phyloP scores from a whole-genome alignment of 805 yeast species.

The Yamadazyma philogaea region DNA sequence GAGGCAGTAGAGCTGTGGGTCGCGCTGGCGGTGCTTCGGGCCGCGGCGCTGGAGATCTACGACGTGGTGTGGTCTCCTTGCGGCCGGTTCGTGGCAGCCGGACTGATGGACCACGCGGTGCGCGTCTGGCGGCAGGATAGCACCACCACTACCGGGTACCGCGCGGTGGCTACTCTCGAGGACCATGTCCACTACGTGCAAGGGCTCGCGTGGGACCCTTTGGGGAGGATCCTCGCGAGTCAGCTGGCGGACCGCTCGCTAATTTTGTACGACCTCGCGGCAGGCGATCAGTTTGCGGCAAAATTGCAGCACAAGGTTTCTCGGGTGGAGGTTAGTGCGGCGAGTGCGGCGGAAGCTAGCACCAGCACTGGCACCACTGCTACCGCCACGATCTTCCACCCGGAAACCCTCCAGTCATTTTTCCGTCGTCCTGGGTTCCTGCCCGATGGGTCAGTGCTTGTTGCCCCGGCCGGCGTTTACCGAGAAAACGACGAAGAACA shows the following conservation, averaged over 20 bases:
- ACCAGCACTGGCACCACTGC: conserved; percentile 2
- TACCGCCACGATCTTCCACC: conserved; percentile 52
- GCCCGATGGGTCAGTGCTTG: conserved; percentile 80
- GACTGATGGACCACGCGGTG: conserved; percentile 85
- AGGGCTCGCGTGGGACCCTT: conserved; percentile 96
- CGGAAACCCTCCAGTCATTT: conserved; percentile 86
- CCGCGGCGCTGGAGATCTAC: conserved; percentile 74
- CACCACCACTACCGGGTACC: conserved; percentile 3
- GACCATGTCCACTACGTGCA: conserved; percentile 84
- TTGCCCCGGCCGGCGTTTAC: conserved; percentile 72
- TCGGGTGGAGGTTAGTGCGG: conserved; percentile 5
- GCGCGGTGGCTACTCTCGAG: not conserved
- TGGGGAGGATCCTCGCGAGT: conserved; percentile 69
- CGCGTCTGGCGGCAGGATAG: conserved; percentile 44
- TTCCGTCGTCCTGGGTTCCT: conserved; percentile 84
- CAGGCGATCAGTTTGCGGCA: not conserved
- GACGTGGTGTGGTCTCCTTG: conserved; percentile 94
- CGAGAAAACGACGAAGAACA: conserved; percentile 28
- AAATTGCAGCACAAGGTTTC: conserved; percentile 18
- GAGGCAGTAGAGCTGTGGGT: conserved; percentile 77
- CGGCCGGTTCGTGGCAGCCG: conserved; percentile 71
- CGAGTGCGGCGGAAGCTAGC: conserved; percentile 11
- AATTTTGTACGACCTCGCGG: conserved; percentile 52
- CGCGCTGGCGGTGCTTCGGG: conserved; percentile 54
- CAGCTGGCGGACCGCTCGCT: conserved; percentile 89